Percentiles rank a stretch among this genome's conserved stretches.
These are phyloP conservation scores for Dipteronia sinensis DNA, from an alignment of 345 rosid genomes.

Conservation along the genomic window DNA sequence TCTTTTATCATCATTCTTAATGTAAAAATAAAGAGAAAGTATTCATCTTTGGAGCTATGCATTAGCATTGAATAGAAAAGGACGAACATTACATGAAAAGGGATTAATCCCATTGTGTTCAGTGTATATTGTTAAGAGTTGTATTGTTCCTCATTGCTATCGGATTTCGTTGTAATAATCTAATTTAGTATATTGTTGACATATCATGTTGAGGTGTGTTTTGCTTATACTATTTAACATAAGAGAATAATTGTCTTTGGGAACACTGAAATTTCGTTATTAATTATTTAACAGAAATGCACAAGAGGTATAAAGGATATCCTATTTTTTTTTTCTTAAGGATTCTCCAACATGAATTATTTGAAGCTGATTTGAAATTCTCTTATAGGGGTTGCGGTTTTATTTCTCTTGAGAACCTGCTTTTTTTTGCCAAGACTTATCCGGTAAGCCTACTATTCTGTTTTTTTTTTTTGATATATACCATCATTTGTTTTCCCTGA, in stretches of 20 bases:
- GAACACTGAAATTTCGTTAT: background rate
- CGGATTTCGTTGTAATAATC: too few species aligned
- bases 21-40: too few species aligned
- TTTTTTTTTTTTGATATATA: background rate
- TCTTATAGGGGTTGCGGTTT: constrained; percentile 84
- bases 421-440: constrained; percentile 77
- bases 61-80: too few species aligned
- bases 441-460: constrained; percentile 57
- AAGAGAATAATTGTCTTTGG: background rate
- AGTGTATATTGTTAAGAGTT: too few species aligned
- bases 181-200: background rate
- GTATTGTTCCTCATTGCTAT: too few species aligned
- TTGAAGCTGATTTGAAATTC: constrained; percentile 20
- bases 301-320: background rate
- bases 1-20: background rate
- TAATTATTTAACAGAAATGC: background rate
- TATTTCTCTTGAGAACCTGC: constrained; percentile 84
- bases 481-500: background rate
- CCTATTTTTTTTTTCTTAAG: background rate
- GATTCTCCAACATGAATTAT: background rate
- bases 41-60: too few species aligned
- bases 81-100: too few species aligned
- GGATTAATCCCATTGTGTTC: too few species aligned
- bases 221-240: background rate
- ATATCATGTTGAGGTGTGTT: background rate